A percentile compares a stretch with the other conserved stretches of the same genome.
These are phyloP conservation scores for Apiospora hydei DNA, from an alignment of 2,329 filamentous ascomycete genomes.

Conservation along the genomic window DNA sequence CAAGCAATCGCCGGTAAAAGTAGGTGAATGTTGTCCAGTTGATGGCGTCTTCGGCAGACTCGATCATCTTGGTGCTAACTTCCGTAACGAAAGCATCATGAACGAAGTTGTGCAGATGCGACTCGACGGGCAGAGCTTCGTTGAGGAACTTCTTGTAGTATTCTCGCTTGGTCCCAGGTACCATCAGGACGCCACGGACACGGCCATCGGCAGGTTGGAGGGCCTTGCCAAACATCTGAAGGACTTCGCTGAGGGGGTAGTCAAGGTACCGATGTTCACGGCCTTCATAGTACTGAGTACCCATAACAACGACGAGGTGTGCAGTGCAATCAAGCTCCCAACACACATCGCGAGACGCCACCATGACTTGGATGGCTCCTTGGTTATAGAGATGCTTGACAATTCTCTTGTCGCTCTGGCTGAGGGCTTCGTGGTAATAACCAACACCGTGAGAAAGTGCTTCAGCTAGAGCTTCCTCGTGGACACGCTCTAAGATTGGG, in stretches of 20 bases:
- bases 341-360: constrained; percentile 83
- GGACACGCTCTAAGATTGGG: constrained; percentile 81
- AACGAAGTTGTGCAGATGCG: constrained; percentile 87
- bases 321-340: constrained; percentile 92
- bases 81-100: constrained; percentile 97
- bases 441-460: constrained; percentile 93
- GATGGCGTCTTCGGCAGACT: constrained; percentile 94
- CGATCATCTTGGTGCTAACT: constrained; percentile 94
- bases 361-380: constrained; percentile 86
- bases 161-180: constrained; percentile 90
- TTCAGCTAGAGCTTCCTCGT: constrained; percentile 87
- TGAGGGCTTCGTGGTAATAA: constrained; percentile 96
- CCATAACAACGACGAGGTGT: constrained; percentile 95
- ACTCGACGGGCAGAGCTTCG: constrained; percentile 94
- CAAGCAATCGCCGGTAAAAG: constrained; percentile 92
- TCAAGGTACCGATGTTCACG: constrained; percentile 97
- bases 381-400: constrained; percentile 91
- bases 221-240: constrained; percentile 98
- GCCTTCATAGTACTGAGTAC: constrained; percentile 96
- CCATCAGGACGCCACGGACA: constrained; percentile 93
- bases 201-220: constrained; percentile 81
- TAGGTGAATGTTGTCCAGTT: constrained; percentile 99
- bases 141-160: constrained; percentile 99
- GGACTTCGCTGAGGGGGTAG: constrained; percentile 89
- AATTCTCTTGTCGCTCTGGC: constrained; percentile 87